Evolutionary conservation across 2,329 filamentous ascomycete species (phyloP), one percentile per base, ranked within the genome.

Genomic region (Elsinoe arachidis): DNA sequence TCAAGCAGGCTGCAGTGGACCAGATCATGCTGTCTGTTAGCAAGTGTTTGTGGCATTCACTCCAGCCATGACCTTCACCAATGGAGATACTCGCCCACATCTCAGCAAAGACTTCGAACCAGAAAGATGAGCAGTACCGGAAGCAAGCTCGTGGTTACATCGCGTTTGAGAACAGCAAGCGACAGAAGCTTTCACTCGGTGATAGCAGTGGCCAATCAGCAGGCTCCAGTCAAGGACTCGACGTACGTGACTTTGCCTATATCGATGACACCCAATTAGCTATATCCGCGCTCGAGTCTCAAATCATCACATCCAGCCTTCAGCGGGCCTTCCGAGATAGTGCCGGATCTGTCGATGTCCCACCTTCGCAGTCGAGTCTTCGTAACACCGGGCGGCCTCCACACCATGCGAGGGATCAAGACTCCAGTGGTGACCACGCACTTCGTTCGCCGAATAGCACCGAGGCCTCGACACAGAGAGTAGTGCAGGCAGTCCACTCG

Each of bases 11-110:
- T 9, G 5, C 26, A 30, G 5, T 4, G 9, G 26, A 9, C 7
- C 26, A 2, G 9, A 30, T 9, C 4, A 30, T 30, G 26, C 26
- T 30, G 26, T 30, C 26, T 30, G 5, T 9, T 30, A 2, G 26
- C 26, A 30, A 5, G 26, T 9, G 5, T 30, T 9, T 30, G 26
- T 9, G 26, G 26, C 26, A 4, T 30, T 30, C 26, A 9, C 26
- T 7, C 7, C 5, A 30, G 26, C 26, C 26, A 30, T 30, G 26
- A 30, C 26, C 26, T 30, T 30, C 26, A 30, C 26, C 26, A 3
- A 68, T 73, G 64, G 70, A 75, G 59, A 67, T 78, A 26, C 67
- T 76, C 33, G 72, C 74, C 34, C 76, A 78, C 63, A 72, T 75
- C 39, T 74, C 74, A 58, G 71, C 75, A 5, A 67, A 74, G 7